A percentile compares a stretch with the other conserved stretches of the same genome.
These are phyloP conservation scores for Didymella pinodella DNA, from an alignment of 2,329 filamentous ascomycete species.

Conservation along the genomic window DNA sequence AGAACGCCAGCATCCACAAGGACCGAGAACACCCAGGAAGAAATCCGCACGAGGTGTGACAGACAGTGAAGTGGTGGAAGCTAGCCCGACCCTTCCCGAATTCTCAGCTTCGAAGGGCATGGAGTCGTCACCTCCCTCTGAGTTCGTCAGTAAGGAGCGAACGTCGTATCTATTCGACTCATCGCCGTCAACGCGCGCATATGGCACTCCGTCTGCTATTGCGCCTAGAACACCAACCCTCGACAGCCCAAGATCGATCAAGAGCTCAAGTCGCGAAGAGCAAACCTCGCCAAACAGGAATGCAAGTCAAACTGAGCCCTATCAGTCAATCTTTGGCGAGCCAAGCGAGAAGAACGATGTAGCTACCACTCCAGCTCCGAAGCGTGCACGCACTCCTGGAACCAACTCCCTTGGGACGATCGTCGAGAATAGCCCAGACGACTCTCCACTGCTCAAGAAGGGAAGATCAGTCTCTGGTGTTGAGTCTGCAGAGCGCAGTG, in stretches of 20 bases:
- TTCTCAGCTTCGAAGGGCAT: slow-evolving; percentile 21
- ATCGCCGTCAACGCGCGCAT: slow-evolving; percentile 48
- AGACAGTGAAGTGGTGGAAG: slow-evolving; percentile 21
- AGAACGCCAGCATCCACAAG: slow-evolving; percentile 34
- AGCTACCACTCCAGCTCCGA: slow-evolving; percentile 37
- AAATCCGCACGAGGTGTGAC: slow-evolving; percentile 17
- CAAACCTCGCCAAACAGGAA: slow-evolving; percentile 23
- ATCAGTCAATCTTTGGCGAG: slow-evolving; percentile 47
- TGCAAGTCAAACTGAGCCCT: slow-evolving; percentile 31
- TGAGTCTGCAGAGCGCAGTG: slow-evolving; percentile 52
- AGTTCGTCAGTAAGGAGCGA: slow-evolving; percentile 48
- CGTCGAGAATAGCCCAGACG: slow-evolving; percentile 58
- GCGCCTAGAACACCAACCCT: slow-evolving; percentile 30
- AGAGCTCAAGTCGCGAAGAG: slow-evolving; percentile 24
- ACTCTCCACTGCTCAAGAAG: slow-evolving; percentile 52
- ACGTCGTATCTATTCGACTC: slow-evolving; percentile 49
- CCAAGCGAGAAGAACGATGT: slow-evolving; percentile 38
- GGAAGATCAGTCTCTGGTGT: slow-evolving; percentile 54
- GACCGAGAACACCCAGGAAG: slow-evolving; percentile 30
- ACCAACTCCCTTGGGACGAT: slow-evolving; percentile 59
- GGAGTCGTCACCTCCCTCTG: slow-evolving; percentile 40
- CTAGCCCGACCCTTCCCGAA: slow-evolving; percentile 43
- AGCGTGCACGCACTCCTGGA: slow-evolving; percentile 41
- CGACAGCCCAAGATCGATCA: slow-evolving; percentile 20
- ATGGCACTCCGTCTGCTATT: slow-evolving; percentile 38